A percentile compares a stretch with the other conserved stretches of the same genome.
Evolutionary conservation across 441 rosid genomes (phyloP).

Genomic region (Metrosideros polymorpha): DNA sequence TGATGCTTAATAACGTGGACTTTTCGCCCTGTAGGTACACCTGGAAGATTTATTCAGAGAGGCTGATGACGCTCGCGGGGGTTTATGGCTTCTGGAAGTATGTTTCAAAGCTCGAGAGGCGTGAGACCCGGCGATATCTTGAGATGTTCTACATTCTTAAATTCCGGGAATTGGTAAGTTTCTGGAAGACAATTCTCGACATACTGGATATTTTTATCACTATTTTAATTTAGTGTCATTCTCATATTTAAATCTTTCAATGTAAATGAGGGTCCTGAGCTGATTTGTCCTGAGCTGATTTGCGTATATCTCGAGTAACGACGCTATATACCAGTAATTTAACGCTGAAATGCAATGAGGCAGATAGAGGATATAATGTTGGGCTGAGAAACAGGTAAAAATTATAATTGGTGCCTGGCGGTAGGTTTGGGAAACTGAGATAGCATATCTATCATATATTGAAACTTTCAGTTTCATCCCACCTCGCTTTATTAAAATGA

Average conservation of each 20-base stretch:
- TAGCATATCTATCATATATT: not conserved
- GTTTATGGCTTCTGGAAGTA: constrained; percentile 93
- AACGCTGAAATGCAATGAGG: not conserved
- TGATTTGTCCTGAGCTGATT: not conserved
- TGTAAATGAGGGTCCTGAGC: not conserved
- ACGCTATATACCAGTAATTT: not conserved
- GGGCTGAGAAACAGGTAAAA: not conserved
- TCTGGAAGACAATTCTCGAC: not conserved
- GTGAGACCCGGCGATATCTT: constrained; percentile 79
- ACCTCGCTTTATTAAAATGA: not conserved
- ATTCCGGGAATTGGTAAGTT: constrained; percentile 72
- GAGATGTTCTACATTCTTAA: constrained; percentile 99
- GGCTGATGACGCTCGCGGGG: constrained; percentile 88
- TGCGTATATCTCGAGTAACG: not conserved
- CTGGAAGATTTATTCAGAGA: constrained; percentile 92
- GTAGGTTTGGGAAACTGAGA: not conserved
- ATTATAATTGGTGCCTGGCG: not conserved
- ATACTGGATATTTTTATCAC: not conserved
- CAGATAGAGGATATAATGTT: not conserved
- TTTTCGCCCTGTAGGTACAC: constrained; percentile 50
- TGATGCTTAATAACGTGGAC: not conserved
- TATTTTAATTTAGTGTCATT: not conserved
- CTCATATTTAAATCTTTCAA: not conserved
- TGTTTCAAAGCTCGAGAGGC: constrained; percentile 86
- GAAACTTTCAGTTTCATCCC: not conserved